phyloP scores from a whole-genome alignment of 2,329 filamentous ascomycete genomes.

The Lasiodiplodia citricola region DNA sequence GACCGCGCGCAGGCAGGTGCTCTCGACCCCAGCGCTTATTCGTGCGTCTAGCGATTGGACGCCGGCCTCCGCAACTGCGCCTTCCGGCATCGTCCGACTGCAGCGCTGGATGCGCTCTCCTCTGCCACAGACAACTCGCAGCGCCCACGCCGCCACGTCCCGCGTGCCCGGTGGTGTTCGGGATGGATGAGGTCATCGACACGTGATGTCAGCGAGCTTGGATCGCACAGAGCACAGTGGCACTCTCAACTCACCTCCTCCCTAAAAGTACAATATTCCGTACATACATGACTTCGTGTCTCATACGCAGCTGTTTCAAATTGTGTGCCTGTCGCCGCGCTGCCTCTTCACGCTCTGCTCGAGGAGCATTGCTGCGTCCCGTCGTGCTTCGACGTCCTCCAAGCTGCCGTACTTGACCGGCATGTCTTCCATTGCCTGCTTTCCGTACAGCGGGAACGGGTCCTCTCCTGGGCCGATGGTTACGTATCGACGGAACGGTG shows the following conservation, averaged over 20 bases:
- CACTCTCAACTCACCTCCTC: not conserved
- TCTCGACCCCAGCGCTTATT: conserved; percentile 19
- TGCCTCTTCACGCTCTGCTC: conserved; percentile 3
- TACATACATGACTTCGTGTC: not conserved
- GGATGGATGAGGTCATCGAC: conserved; percentile 8
- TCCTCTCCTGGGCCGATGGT: conserved; percentile 23
- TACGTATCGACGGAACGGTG: conserved; percentile 22
- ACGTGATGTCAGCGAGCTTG: not conserved
- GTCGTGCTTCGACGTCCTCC: not conserved
- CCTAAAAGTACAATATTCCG: not conserved
- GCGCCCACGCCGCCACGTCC: not conserved
- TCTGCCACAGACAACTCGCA: not conserved
- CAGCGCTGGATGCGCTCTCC: not conserved
- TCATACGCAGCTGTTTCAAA: not conserved
- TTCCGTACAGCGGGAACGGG: conserved; percentile 21
- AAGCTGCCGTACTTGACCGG: conserved; percentile 14
- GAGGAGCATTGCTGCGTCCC: conserved; percentile 16
- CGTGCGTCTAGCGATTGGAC: conserved; percentile 23
- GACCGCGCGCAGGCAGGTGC: conserved; percentile 15
- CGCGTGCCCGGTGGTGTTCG: conserved; percentile 3
- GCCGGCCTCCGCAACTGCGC: not conserved
- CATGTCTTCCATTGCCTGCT: conserved; percentile 21
- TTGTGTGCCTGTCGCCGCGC: not conserved
- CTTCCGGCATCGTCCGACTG: not conserved
- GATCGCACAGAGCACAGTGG: not conserved